These are phyloP conservation scores for Lyophyllum decastes DNA, from an alignment of 768 basidiomycete genomes.

Conservation along the genomic window DNA sequence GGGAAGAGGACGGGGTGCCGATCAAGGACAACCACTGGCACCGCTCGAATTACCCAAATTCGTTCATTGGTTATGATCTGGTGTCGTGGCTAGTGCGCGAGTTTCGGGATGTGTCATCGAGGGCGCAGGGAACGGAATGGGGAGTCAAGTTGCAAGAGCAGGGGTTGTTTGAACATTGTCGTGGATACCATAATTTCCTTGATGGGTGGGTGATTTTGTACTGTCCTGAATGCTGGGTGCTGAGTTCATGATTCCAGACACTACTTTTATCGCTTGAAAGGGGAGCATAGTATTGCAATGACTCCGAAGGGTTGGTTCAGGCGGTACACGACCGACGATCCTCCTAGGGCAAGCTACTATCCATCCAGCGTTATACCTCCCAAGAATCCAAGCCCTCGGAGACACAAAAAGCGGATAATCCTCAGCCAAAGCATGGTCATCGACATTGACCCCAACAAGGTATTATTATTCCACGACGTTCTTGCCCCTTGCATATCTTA, in stretches of 20 bases:
- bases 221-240: not conserved
- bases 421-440: conserved; percentile 91
- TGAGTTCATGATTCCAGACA: conserved; percentile 48
- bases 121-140: conserved; percentile 79
- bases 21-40: conserved; percentile 91
- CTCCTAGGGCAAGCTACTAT: conserved; percentile 31
- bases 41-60: conserved; percentile 66
- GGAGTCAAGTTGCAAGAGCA: conserved; percentile 76
- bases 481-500: not conserved
- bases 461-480: conserved; percentile 21
- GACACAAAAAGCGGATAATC: conserved; percentile 60
- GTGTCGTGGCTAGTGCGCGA: conserved; percentile 92
- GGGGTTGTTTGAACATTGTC: conserved; percentile 85
- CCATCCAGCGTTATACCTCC: conserved; percentile 36
- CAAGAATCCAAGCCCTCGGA: conserved; percentile 41
- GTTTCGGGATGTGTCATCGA: conserved; percentile 84
- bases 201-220: conserved; percentile 63
- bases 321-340: conserved; percentile 49
- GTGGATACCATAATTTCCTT: conserved; percentile 77
- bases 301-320: conserved; percentile 79
- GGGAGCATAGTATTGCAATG: conserved; percentile 70
- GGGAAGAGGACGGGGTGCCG: conserved; percentile 79
- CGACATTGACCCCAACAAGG: conserved; percentile 81
- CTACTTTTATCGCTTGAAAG: conserved; percentile 85
- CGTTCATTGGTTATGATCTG: conserved; percentile 88